phyloP scores from a whole-genome alignment of 202 grass and related monocot species.

The Zizania palustris region DNA sequence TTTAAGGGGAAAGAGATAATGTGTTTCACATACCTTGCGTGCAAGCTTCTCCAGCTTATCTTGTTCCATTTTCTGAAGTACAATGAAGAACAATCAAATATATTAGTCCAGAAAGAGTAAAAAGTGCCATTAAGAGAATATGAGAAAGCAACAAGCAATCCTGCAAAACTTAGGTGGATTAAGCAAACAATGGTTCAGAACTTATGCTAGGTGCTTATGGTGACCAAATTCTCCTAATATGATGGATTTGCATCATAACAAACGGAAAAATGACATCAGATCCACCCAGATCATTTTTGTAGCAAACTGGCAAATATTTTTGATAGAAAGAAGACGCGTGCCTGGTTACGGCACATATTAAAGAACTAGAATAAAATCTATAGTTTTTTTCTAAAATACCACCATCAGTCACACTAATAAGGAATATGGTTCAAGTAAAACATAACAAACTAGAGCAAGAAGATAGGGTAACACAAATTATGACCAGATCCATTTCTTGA shows the following conservation, averaged over 20 bases:
- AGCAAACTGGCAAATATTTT: too few relatives aligned
- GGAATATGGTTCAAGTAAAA: background rate
- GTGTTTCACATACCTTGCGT: conserved; percentile 59
- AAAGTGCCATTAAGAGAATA: background rate
- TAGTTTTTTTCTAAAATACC: background rate
- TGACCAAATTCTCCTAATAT: background rate
- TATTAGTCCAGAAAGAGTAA: background rate
- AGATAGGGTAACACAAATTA: background rate
- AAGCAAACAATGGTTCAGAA: background rate
- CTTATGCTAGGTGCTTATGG: background rate
- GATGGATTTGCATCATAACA: background rate
- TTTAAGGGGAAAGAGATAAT: background rate
- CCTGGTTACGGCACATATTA: background rate
- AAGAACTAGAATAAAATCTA: background rate
- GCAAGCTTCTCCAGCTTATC: conserved; percentile 85
- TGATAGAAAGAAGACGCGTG: background rate
- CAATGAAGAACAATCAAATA: background rate
- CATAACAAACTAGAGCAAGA: too few relatives aligned
- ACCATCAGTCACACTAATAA: background rate
- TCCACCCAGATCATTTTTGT: background rate
- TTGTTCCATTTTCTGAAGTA: conserved; percentile 88
- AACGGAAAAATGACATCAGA: background rate
- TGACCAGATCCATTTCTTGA: background rate
- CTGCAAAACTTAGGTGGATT: background rate
- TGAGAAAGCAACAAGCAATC: background rate